Evolutionary conservation across 441 rosid species (phyloP), one percentile per base, ranked within the genome.

Genomic region (Gossypium gossypioides): DNA sequence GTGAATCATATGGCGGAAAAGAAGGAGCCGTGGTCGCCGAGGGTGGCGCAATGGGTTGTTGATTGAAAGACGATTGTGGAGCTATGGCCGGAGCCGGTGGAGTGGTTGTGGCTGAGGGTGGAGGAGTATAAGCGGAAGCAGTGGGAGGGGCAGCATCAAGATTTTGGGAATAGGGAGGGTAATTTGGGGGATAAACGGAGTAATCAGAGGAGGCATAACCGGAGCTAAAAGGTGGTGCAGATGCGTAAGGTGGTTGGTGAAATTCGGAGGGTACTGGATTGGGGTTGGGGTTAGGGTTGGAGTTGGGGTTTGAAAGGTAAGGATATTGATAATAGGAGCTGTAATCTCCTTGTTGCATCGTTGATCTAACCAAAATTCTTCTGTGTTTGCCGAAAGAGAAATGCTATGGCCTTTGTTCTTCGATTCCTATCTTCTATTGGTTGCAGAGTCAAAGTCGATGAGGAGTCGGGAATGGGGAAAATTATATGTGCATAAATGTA

Each of bases 341-440:
- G 86, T 84, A 91, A 63, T 95, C 98, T 75, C 97, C 97, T 70
- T 85, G 96, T 59, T 91, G 89, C 95, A 91, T 91, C 65, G 81
- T 77, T 82, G 73, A 37, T 68, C 57, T 22, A 32, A 32, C 8
- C 64, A 37, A 60, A 70, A 62, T 44, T 27, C 50, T 40, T 4
- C 54, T 66, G 60, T n/a, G 65, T 13, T 62, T 0, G 66, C 22
- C 15, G 18, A 27, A 21, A 51, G 13, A 52, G 15, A 37, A 25
- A 2, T 10, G 60, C 59, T 18, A 10, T 12, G 25, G 25, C 46
- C 25, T 42, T 48, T 1, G 3, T 3, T 66, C 21, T n/a, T 2
- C 6, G 22, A 48, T 67, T 48, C 44, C 9, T 44, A 46, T 48
- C 29, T 32, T 27, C 58, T 50, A 51, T 67, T 15, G 24, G 59